Percentiles rank a stretch among this genome's conserved stretches.
phyloP scores from a whole-genome alignment of 139 green algal species.

The Edaphochlamys debaryana region DNA sequence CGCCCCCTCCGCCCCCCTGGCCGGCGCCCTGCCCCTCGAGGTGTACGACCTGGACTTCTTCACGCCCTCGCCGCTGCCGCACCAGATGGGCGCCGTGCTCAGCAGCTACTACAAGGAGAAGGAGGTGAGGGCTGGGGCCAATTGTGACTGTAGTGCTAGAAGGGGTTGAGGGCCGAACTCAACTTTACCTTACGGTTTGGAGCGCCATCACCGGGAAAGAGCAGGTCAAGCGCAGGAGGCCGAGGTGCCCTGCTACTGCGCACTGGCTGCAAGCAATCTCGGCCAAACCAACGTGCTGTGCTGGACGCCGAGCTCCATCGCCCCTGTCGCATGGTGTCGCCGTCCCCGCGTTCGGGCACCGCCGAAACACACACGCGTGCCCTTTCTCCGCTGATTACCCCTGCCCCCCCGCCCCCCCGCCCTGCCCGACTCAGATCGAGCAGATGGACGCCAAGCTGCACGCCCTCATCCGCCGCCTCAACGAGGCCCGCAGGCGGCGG shows the following conservation, averaged over 20 bases:
- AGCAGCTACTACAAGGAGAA: slow-evolving; percentile 43
- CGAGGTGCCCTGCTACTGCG: too few relatives aligned
- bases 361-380: too few relatives aligned
- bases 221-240: too few relatives aligned
- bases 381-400: not conserved
- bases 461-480: slow-evolving; percentile 58
- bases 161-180: not conserved
- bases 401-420: not conserved
- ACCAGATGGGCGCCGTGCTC: slow-evolving; percentile 31
- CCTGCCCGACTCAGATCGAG: slow-evolving; percentile 2
- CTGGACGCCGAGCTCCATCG: too few relatives aligned
- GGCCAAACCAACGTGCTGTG: not conserved
- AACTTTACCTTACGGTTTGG: not conserved
- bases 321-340: too few relatives aligned
- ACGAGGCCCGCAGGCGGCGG: slow-evolving; percentile 75
- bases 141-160: not conserved
- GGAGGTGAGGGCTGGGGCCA: slow-evolving; percentile 2
- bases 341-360: too few relatives aligned
- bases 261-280: too few relatives aligned
- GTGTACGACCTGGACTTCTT: slow-evolving; percentile 29
- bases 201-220: too few relatives aligned
- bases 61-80: slow-evolving; percentile 17
- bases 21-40: not conserved
- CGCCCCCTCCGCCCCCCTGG: not conserved
- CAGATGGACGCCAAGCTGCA: slow-evolving; percentile 50